A percentile compares a stretch with the other conserved stretches of the same genome.
These are phyloP conservation scores for Knufia fluminis DNA, from an alignment of 2,329 filamentous ascomycete species.

Conservation along the genomic window DNA sequence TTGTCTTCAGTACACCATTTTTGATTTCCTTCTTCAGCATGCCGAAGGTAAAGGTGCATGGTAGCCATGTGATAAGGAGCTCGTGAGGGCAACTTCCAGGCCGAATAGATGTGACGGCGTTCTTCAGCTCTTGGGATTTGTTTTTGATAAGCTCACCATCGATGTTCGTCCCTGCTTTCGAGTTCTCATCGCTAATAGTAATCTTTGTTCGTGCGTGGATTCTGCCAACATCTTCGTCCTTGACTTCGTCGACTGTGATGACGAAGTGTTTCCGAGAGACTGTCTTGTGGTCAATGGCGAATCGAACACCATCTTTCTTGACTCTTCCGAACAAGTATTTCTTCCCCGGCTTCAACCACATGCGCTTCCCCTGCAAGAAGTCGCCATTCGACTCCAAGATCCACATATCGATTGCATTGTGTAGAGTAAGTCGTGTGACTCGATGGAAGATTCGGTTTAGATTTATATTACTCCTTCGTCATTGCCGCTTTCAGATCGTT, in stretches of 20 bases:
- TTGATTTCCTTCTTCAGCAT: conserved; percentile 63
- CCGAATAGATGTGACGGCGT: conserved; percentile 54
- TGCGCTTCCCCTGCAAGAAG: conserved; percentile 48
- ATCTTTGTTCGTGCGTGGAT: conserved; percentile 59
- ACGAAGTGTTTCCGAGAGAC: conserved; percentile 85
- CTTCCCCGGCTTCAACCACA: conserved; percentile 81
- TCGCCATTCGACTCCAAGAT: conserved; percentile 47
- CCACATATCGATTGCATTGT: conserved; percentile 46
- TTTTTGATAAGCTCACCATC: conserved; percentile 62
- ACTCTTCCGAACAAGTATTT: conserved; percentile 79
- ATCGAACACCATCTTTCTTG: conserved; percentile 52
- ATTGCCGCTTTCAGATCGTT: background rate
- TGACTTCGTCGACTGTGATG: conserved; percentile 59
- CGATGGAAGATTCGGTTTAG: background rate
- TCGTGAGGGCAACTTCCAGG: conserved; percentile 61
- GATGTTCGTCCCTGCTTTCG: conserved; percentile 72
- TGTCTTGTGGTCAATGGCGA: conserved; percentile 66
- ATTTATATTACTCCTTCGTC: background rate
- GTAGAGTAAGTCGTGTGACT: background rate
- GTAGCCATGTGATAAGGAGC: conserved; percentile 62
- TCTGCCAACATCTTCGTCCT: conserved; percentile 56
- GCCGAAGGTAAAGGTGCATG: conserved; percentile 72
- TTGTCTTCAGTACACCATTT: conserved; percentile 50
- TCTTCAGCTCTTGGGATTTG: conserved; percentile 44
- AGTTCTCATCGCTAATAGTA: conserved; percentile 67